Evolutionary conservation across 2,329 filamentous ascomycete genomes (phyloP).

Genomic region (Tolypocladium paradoxum): DNA sequence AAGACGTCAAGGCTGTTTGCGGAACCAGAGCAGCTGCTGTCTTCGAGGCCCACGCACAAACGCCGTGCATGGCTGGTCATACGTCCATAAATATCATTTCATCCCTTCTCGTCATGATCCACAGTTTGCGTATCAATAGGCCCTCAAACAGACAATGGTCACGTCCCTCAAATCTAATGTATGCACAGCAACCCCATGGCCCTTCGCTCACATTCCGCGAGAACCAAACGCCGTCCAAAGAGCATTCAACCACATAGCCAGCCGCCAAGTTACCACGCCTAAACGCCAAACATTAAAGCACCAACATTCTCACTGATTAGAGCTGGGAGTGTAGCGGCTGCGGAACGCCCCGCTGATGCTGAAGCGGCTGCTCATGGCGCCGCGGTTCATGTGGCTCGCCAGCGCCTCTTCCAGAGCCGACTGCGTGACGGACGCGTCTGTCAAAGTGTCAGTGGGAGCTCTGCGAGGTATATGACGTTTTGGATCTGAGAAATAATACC

Average conservation of each 20-base stretch:
- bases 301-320: constrained; percentile 13
- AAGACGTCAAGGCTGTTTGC: background rate
- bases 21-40: background rate
- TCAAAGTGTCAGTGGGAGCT: background rate
- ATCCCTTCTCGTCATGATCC: background rate
- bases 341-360: constrained; percentile 59
- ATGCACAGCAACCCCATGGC: background rate
- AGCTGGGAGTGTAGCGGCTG: constrained; percentile 43
- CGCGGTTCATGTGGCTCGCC: constrained; percentile 39
- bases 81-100: too few species aligned
- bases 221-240: background rate
- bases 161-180: background rate
- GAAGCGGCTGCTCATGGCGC: constrained; percentile 34
- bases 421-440: constrained; percentile 71
- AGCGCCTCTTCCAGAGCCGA: constrained; percentile 70
- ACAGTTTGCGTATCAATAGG: background rate
- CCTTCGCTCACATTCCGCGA: background rate
- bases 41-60: too few species aligned
- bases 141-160: too few species aligned
- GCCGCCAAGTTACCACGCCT: background rate
- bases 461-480: background rate
- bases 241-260: background rate
- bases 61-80: too few species aligned
- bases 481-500: constrained; percentile 29
- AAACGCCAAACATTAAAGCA: background rate